Conservation (phyloP, 2,329 filamentous ascomycete genomes). For the Sporothrix dimorphospora region DNA sequence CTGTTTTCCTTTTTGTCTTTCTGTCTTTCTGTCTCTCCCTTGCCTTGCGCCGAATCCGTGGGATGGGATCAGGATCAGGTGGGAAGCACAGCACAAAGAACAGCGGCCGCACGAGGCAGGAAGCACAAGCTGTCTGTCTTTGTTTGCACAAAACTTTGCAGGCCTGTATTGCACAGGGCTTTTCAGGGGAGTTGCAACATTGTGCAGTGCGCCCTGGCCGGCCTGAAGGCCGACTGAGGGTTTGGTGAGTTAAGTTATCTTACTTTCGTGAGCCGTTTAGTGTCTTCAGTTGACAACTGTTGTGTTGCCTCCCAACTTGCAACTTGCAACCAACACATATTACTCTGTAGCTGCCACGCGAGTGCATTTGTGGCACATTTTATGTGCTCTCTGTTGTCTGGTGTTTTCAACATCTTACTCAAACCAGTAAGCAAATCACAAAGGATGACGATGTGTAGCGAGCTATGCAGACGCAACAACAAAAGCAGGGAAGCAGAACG, state of each 20-base stretch:
- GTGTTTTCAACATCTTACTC: not conserved
- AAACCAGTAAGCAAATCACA: not conserved
- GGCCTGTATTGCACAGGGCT: too few relatives aligned
- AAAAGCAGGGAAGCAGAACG: not conserved
- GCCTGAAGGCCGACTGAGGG: too few relatives aligned
- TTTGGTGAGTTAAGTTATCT: not conserved
- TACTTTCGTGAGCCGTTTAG: not conserved
- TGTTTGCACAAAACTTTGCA: not conserved
- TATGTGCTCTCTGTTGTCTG: not conserved
- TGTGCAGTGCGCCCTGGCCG: not conserved
- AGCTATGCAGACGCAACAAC: not conserved
- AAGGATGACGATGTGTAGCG: not conserved
- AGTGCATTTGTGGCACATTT: not conserved
- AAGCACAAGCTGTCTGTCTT: not conserved
- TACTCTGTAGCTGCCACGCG: not conserved
- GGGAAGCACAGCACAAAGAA: not conserved
- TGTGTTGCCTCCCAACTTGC: not conserved
- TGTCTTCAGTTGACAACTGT: conserved; percentile 10
- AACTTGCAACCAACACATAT: not conserved
- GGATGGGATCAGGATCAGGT: not conserved
- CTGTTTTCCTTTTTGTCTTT: not conserved
- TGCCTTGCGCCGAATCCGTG: conserved; percentile 12
- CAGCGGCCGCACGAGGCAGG: not conserved
- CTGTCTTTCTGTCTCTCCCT: not conserved
- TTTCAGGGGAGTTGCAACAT: not conserved